A percentile compares a stretch with the other conserved stretches of the same genome.
These are phyloP conservation scores for Phycomyces blakesleeanus DNA, from an alignment of 192 early-diverging fungal genomes.

Conservation along the genomic window DNA sequence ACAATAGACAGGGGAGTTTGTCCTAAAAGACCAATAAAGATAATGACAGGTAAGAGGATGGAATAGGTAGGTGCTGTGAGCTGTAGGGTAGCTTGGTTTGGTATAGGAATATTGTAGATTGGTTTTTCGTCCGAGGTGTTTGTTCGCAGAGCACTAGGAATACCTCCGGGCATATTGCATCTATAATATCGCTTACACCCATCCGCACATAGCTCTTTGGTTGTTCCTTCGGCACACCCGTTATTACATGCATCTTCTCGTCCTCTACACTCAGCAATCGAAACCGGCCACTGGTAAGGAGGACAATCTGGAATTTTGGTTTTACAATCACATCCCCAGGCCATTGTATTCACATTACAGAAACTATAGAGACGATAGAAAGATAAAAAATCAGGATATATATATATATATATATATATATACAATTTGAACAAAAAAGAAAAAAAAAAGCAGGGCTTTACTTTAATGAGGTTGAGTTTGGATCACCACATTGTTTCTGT, in stretches of 20 bases:
- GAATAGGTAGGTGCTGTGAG: too few relatives aligned
- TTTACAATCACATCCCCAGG: slow-evolving; percentile 7
- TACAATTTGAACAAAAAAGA: too few relatives aligned
- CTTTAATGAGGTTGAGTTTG: neutral
- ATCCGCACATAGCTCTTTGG: neutral
- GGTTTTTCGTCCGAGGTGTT: neutral
- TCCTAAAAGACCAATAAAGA: too few relatives aligned
- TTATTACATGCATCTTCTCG: neutral
- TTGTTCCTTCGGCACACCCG: neutral
- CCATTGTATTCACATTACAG: slow-evolving; percentile 6
- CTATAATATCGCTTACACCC: neutral
- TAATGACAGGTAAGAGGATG: too few relatives aligned
- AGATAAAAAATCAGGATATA: neutral
- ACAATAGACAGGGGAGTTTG: too few relatives aligned
- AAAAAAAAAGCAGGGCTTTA: neutral
- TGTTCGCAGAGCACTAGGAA: neutral
- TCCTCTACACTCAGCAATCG: slow-evolving; percentile 8
- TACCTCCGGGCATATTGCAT: slow-evolving; percentile 4
- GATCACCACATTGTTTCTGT: slow-evolving; percentile 2
- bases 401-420: too few relatives aligned
- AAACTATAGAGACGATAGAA: neutral
- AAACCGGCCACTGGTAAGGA: slow-evolving; percentile 8
- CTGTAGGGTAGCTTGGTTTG: neutral
- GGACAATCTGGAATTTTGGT: slow-evolving; percentile 3
- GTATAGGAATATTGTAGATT: neutral